A percentile compares a stretch with the other conserved stretches of the same genome.
phyloP scores from a whole-genome alignment of 139 green algal species.

The Chlorokybus atmophyticus region DNA sequence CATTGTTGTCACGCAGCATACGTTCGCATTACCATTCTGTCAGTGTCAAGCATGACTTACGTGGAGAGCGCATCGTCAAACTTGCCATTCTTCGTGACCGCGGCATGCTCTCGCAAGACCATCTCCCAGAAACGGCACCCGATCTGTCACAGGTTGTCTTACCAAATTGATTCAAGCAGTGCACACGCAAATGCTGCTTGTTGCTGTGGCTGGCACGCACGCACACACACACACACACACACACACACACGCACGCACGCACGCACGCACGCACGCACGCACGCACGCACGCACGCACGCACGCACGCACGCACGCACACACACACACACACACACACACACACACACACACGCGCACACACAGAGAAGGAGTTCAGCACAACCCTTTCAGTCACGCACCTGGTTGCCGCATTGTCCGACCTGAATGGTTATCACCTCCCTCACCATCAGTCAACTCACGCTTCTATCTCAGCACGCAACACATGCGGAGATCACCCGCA shows the following conservation, averaged over 20 bases:
- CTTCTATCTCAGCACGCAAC: no score
- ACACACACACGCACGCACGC: not conserved
- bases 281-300: not conserved
- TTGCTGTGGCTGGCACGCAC: no score
- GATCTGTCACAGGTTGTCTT: conserved; percentile 11
- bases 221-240: conserved; percentile 2
- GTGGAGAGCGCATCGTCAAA: conserved; percentile 66
- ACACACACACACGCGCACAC: not conserved
- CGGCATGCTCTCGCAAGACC: conserved; percentile 49
- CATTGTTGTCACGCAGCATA: not conserved
- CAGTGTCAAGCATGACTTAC: no score
- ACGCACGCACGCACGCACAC: not conserved
- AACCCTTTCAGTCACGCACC: no score
- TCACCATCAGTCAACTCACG: no score
- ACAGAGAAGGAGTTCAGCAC: no score
- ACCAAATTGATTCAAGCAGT: no score
- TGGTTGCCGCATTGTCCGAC: no score
- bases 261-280: not conserved
- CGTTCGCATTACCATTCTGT: conserved; percentile 10
- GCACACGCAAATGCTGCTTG: no score
- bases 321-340: not conserved
- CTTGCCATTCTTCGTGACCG: conserved; percentile 41
- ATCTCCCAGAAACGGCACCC: conserved; percentile 31
- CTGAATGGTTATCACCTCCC: no score
- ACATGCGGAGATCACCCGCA: no score